These are phyloP conservation scores for Chlamydomonas incerta DNA, from an alignment of 139 green algal genomes.

Conservation along the genomic window DNA sequence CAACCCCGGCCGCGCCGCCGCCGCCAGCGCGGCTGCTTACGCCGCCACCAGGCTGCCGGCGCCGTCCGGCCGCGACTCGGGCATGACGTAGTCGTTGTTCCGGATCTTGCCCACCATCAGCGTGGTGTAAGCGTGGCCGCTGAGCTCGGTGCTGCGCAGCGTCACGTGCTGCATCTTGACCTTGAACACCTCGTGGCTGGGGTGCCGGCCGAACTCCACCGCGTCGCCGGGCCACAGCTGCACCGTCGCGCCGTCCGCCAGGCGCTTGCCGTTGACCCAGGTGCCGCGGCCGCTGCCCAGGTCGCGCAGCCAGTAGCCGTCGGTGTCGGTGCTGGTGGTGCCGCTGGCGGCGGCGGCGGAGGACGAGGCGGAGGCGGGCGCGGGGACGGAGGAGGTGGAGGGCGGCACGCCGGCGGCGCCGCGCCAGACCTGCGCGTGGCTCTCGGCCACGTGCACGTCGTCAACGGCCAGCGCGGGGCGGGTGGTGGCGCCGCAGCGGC, in stretches of 20 bases:
- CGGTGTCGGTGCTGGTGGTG: not conserved
- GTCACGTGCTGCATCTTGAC: conserved; percentile 77
- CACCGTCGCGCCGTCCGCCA: conserved; percentile 35
- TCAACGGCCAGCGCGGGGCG: conserved; percentile 46
- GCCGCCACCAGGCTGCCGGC: conserved; percentile 14
- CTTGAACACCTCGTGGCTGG: conserved; percentile 55
- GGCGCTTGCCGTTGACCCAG: conserved; percentile 73
- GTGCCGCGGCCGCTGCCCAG: conserved; percentile 65
- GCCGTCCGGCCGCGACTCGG: not conserved
- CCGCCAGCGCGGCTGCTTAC: too few species aligned
- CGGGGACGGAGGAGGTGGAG: too few species aligned
- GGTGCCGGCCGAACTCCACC: conserved; percentile 69
- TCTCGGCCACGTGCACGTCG: conserved; percentile 22
- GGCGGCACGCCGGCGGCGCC: not conserved
- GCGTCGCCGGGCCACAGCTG: conserved; percentile 68
- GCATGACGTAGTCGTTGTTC: not conserved
- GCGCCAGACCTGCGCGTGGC: conserved; percentile 49
- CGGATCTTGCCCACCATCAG: conserved; percentile 32
- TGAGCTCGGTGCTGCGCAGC: conserved; percentile 35
- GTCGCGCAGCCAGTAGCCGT: conserved; percentile 65
- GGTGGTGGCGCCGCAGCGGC: not conserved
- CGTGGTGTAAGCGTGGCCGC: not conserved
- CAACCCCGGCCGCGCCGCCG: too few species aligned
- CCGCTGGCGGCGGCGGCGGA: not conserved
- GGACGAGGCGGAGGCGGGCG: too few species aligned